phyloP scores from a whole-genome alignment of 768 basidiomycete genomes.

The Lactarius indigo region DNA sequence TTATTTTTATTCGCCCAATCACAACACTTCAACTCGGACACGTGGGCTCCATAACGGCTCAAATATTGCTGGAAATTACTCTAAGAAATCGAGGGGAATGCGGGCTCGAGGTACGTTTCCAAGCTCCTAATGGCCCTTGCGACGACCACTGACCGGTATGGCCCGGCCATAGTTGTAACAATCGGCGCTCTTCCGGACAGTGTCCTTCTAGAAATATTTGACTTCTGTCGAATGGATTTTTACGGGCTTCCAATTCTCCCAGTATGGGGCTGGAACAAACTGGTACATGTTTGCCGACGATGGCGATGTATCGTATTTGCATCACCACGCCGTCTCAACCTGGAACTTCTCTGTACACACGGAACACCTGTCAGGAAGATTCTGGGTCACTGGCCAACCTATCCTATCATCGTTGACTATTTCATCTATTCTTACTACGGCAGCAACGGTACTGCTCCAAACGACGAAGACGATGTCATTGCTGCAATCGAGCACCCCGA shows the following conservation, averaged over 20 bases:
- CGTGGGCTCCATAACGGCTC: neutral
- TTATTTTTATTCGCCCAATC: neutral
- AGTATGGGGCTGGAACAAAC: neutral
- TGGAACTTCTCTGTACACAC: neutral
- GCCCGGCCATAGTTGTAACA: neutral
- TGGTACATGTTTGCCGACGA: neutral
- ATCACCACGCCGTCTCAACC: neutral
- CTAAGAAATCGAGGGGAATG: neutral
- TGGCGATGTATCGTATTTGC: conserved; percentile 1
- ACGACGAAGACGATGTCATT: neutral
- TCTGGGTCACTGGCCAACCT: neutral
- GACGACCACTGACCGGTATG: neutral
- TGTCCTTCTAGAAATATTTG: neutral
- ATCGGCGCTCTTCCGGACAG: neutral
- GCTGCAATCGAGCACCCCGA: neutral
- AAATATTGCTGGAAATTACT: neutral
- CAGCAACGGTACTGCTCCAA: neutral
- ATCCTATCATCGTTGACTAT: neutral
- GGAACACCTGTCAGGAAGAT: neutral
- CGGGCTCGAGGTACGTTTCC: neutral
- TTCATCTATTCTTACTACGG: neutral
- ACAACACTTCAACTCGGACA: no score
- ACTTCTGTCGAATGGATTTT: neutral
- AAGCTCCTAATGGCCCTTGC: neutral
- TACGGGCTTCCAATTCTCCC: neutral